A percentile compares a stretch with the other conserved stretches of the same genome.
These are phyloP conservation scores for Beauveria asiatica DNA, from an alignment of 2,329 filamentous ascomycete genomes.

Conservation along the genomic window DNA sequence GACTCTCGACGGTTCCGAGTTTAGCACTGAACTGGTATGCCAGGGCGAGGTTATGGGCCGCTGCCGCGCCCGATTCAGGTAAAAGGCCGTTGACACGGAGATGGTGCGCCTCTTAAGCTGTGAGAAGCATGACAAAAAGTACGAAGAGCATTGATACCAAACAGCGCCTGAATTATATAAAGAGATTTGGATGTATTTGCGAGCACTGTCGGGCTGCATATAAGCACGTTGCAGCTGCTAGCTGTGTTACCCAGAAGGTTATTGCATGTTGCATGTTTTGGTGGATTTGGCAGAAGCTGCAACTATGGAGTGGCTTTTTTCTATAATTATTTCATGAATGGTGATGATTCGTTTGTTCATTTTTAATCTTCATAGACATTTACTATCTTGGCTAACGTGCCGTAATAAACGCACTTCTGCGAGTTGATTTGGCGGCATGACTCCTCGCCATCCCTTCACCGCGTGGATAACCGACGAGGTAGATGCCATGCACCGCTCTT, in stretches of 20 bases:
- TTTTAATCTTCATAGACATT: slow-evolving; percentile 8
- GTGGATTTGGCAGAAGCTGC: slow-evolving; percentile 5
- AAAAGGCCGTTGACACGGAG: slow-evolving; percentile 17
- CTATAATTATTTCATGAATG: slow-evolving; percentile 6
- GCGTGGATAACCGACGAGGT: background rate
- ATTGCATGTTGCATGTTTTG: slow-evolving; percentile 8
- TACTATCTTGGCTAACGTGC: background rate
- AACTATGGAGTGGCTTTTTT: slow-evolving; percentile 4
- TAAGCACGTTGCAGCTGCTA: background rate
- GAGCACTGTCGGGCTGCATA: background rate
- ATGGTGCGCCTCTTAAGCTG: background rate
- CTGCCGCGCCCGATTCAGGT: slow-evolving; percentile 82
- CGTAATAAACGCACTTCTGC: too few relatives aligned
- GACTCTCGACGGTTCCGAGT: slow-evolving; percentile 92
- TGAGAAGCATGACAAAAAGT: background rate
- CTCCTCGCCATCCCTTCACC: background rate
- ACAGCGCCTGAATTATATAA: slow-evolving; percentile 9
- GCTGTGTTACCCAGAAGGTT: background rate
- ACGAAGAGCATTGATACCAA: slow-evolving; percentile 11
- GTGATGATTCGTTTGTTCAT: slow-evolving; percentile 6
- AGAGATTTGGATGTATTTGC: background rate
- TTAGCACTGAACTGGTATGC: slow-evolving; percentile 97
- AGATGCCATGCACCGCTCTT: background rate
- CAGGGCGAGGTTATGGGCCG: slow-evolving; percentile 98
- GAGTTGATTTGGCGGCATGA: too few relatives aligned